Evolutionary conservation across 2,329 filamentous ascomycete genomes (phyloP).

Genomic region (Aspergillus sp.): DNA sequence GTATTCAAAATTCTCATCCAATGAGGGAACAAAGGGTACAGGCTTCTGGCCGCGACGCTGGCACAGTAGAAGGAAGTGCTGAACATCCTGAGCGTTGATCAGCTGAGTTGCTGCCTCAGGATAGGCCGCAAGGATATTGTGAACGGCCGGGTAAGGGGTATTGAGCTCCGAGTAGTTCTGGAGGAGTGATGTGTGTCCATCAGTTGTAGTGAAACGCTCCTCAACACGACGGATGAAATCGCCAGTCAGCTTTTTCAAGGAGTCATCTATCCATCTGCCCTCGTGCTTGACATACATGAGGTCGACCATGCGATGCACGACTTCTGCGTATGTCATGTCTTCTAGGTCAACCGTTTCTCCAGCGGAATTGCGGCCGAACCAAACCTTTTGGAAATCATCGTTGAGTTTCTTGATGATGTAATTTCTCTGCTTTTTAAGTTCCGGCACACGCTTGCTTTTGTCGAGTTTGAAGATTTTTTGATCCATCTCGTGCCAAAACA

Average conservation of each 20-base stretch:
- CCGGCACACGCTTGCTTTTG: conserved; percentile 86
- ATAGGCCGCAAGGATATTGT: conserved; percentile 77
- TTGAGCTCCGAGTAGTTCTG: conserved; percentile 89
- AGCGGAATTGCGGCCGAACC: conserved; percentile 84
- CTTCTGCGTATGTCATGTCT: conserved; percentile 93
- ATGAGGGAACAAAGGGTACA: conserved; percentile 89
- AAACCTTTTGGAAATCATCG: conserved; percentile 94
- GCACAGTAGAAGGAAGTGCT: conserved; percentile 93
- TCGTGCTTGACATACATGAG: conserved; percentile 91
- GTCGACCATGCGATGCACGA: conserved; percentile 82
- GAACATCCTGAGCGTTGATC: conserved; percentile 97
- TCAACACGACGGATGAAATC: conserved; percentile 97
- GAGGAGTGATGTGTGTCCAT: conserved; percentile 74
- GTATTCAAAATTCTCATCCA: conserved; percentile 97
- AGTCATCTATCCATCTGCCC: conserved; percentile 85
- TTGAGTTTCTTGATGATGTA: conserved; percentile 96
- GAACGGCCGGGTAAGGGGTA: conserved; percentile 74
- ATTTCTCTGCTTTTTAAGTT: conserved; percentile 82
- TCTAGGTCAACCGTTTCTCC: conserved; percentile 84
- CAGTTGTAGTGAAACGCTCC: conserved; percentile 80
- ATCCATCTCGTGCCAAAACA: conserved; percentile 99
- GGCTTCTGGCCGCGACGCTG: conserved; percentile 92
- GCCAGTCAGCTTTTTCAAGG: conserved; percentile 77
- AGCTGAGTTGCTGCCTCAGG: conserved; percentile 85
- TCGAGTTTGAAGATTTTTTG: conserved; percentile 96